Evolutionary conservation across 768 basidiomycete species (phyloP).

Genomic region (Mycena filopes): DNA sequence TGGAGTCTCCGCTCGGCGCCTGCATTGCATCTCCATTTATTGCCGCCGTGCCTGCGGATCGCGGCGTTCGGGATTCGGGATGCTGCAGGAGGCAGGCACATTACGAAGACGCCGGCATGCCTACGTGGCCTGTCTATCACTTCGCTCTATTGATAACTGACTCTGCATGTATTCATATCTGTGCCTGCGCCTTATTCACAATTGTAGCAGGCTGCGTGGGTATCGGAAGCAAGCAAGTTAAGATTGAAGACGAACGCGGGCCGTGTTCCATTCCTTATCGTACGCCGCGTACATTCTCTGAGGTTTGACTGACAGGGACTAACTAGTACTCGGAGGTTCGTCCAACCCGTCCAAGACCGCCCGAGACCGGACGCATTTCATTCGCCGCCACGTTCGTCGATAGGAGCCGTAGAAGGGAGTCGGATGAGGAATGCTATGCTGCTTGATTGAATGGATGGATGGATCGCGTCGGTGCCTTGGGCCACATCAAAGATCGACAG

Average conservation of each 20-base stretch:
- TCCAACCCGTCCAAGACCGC: too few species aligned
- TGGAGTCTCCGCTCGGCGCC: too few species aligned
- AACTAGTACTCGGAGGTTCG: too few species aligned
- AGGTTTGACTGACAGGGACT: not conserved
- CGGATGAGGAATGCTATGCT: not conserved
- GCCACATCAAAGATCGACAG: not conserved
- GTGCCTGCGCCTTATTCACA: too few species aligned
- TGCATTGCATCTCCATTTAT: not conserved
- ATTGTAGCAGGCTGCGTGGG: not conserved
- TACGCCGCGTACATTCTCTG: not conserved
- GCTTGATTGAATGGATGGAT: not conserved
- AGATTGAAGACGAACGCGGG: not conserved
- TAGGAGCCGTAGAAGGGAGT: not conserved
- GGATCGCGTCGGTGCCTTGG: not conserved
- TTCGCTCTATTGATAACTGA: too few species aligned
- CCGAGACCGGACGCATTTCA: conserved; percentile 1
- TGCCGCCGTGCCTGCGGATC: not conserved
- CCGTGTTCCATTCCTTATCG: not conserved
- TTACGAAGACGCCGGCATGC: not conserved
- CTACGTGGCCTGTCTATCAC: not conserved
- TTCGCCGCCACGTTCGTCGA: conserved; percentile 4
- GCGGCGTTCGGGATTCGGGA: too few species aligned
- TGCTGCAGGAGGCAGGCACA: too few species aligned
- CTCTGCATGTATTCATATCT: not conserved
- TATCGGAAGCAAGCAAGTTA: not conserved